phyloP scores from a whole-genome alignment of 768 basidiomycete genomes.

The Suillus hirtellus region DNA sequence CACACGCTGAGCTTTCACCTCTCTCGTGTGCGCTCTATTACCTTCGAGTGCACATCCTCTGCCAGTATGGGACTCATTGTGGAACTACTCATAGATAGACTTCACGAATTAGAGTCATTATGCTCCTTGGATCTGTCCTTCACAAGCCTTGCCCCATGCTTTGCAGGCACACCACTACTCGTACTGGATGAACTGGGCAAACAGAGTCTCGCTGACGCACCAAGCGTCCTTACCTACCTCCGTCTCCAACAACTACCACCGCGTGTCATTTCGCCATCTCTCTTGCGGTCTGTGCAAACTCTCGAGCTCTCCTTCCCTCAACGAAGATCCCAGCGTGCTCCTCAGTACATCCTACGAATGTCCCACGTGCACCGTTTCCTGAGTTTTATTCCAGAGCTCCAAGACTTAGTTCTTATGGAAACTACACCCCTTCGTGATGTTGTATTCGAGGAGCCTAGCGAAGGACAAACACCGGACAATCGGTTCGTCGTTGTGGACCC shows the following conservation, averaged over 20 bases:
- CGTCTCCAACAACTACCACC: slow-evolving; percentile 44
- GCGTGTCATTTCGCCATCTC: slow-evolving; percentile 36
- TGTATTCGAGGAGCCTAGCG: slow-evolving; percentile 16
- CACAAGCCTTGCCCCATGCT: slow-evolving; percentile 26
- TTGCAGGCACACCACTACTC: slow-evolving; percentile 28
- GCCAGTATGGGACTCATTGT: slow-evolving; percentile 32
- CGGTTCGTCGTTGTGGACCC: slow-evolving; percentile 21
- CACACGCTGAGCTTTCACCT: slow-evolving; percentile 21
- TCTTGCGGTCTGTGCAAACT: slow-evolving; percentile 40
- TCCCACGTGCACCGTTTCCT: slow-evolving; percentile 42
- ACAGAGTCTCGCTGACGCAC: slow-evolving; percentile 7
- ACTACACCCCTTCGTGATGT: slow-evolving; percentile 44
- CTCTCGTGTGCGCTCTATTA: slow-evolving; percentile 34
- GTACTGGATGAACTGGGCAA: slow-evolving; percentile 19
- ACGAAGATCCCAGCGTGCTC: slow-evolving; percentile 26
- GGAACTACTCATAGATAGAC: slow-evolving; percentile 14
- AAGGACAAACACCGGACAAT: slow-evolving; percentile 12
- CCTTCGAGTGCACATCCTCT: slow-evolving; percentile 33
- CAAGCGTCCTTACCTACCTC: slow-evolving; percentile 32
- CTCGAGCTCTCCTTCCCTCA: slow-evolving; percentile 45
- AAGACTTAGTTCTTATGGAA: slow-evolving; percentile 43
- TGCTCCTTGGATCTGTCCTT: slow-evolving; percentile 33
- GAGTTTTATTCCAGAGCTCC: slow-evolving; percentile 38
- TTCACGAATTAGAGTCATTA: slow-evolving; percentile 24
- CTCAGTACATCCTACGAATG: slow-evolving; percentile 38